A percentile compares a stretch with the other conserved stretches of the same genome.
Conservation (phyloP, 306 rosid species). For the Luffa aegyptiaca region DNA sequence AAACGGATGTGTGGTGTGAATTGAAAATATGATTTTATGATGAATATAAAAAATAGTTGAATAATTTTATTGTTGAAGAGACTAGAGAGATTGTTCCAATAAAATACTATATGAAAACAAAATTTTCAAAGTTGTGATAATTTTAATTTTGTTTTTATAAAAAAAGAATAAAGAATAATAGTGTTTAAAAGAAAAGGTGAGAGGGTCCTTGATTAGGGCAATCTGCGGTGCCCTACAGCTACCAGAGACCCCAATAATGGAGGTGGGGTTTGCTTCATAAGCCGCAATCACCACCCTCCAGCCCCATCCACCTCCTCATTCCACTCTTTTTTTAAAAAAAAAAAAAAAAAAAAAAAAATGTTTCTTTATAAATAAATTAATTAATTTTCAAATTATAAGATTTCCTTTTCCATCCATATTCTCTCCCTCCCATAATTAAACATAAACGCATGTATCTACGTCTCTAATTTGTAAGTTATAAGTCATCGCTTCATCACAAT, state of each 20-base stretch:
- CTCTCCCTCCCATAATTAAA: neutral
- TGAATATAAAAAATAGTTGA: neutral
- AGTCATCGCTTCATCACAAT: neutral
- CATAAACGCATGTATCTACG: neutral
- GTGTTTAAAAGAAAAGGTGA: neutral
- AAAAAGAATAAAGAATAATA: neutral
- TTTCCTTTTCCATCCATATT: neutral
- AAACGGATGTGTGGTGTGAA: neutral
- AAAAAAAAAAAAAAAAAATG: too few species aligned
- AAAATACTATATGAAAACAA: neutral
- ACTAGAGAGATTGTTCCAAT: neutral
- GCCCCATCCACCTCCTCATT: neutral
- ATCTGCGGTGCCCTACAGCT: neutral
- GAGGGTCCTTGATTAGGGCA: neutral
- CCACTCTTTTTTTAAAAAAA: neutral
- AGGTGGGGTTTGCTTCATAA: slow-evolving; percentile 1
- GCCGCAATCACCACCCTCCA: neutral
- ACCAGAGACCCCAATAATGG: neutral
- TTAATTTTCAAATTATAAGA: neutral
- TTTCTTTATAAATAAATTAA: neutral
- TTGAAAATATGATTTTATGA: neutral
- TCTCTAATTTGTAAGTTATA: too few species aligned
- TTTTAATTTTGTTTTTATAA: neutral
- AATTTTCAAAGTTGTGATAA: neutral
- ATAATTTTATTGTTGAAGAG: neutral